Percentiles rank a stretch among this genome's conserved stretches.
These are phyloP conservation scores for Ophiocordyceps camponoti-floridani DNA, from an alignment of 2,329 filamentous ascomycete genomes.

Conservation along the genomic window DNA sequence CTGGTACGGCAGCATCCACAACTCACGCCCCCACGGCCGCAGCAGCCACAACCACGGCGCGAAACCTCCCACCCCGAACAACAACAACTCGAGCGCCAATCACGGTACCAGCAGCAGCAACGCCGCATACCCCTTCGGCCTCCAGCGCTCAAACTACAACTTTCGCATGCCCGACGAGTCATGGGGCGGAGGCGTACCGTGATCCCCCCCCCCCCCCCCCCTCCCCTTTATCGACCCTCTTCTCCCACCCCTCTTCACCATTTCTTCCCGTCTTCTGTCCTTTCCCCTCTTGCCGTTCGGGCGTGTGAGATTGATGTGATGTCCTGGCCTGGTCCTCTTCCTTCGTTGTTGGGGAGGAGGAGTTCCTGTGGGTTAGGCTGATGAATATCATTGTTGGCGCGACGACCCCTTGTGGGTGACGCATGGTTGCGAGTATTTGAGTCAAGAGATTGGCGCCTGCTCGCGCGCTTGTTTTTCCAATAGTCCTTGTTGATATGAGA, in stretches of 20 bases:
- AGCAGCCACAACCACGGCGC: background rate
- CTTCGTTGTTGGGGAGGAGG: too few species aligned
- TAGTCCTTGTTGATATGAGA: too few species aligned
- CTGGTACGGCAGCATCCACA: background rate
- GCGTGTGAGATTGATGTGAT: background rate
- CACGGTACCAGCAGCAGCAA: slow-evolving; percentile 1
- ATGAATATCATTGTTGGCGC: too few species aligned
- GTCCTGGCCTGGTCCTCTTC: background rate
- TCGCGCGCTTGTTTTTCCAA: too few species aligned
- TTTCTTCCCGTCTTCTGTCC: background rate
- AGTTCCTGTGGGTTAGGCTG: too few species aligned
- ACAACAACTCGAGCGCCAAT: background rate
- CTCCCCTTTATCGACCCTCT: background rate
- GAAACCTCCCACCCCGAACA: background rate
- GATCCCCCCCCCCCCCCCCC: background rate
- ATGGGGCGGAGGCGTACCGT: slow-evolving; percentile 4
- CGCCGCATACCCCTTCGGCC: slow-evolving; percentile 5
- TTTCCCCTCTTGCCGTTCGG: background rate
- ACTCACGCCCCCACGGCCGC: background rate
- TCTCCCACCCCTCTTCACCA: background rate
- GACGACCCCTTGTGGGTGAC: too few species aligned
- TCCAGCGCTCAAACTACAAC: slow-evolving; percentile 9
- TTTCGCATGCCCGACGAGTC: slow-evolving; percentile 4
- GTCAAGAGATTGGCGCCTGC: too few species aligned
- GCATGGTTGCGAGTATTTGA: too few species aligned